A percentile compares a stretch with the other conserved stretches of the same genome.
Evolutionary conservation across 2,329 filamentous ascomycete species (phyloP).

Genomic region (Aspergillus sp.): DNA sequence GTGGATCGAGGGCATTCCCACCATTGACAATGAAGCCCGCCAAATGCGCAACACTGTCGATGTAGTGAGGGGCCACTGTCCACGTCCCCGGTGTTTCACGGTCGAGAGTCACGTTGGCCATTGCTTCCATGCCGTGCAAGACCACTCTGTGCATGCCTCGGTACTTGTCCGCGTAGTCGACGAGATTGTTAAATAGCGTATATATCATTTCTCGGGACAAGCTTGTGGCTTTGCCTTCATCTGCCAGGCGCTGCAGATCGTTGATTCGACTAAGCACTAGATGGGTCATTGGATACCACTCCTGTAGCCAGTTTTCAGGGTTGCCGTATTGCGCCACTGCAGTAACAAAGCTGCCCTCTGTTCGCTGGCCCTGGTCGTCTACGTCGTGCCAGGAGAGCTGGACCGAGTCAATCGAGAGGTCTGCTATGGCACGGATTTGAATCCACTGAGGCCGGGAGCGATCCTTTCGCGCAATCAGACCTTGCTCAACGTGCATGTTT

Average conservation of each 20-base stretch:
- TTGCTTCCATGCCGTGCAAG: constrained; percentile 30
- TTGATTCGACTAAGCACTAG: constrained; percentile 24
- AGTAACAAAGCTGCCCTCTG: constrained; percentile 1
- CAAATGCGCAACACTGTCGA: constrained; percentile 3
- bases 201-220: constrained; percentile 36
- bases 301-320: constrained; percentile 11
- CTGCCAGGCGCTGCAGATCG: constrained; percentile 23
- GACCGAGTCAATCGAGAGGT: background rate
- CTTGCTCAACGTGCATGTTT: background rate
- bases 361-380: background rate
- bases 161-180: constrained; percentile 30
- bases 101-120: constrained; percentile 29
- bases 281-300: constrained; percentile 21
- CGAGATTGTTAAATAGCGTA: constrained; percentile 29
- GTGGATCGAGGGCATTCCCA: background rate
- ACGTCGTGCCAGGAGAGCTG: background rate
- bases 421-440: background rate
- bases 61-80: background rate
- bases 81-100: constrained; percentile 6
- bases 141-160: constrained; percentile 33
- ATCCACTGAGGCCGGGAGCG: background rate
- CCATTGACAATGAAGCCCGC: constrained; percentile 3
- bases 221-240: constrained; percentile 25
- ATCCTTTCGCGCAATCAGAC: background rate
- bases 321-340: background rate